Base-by-base conservation (phyloP, 352 stramenopile genomes). In the Globisporangium splendens region DNA sequence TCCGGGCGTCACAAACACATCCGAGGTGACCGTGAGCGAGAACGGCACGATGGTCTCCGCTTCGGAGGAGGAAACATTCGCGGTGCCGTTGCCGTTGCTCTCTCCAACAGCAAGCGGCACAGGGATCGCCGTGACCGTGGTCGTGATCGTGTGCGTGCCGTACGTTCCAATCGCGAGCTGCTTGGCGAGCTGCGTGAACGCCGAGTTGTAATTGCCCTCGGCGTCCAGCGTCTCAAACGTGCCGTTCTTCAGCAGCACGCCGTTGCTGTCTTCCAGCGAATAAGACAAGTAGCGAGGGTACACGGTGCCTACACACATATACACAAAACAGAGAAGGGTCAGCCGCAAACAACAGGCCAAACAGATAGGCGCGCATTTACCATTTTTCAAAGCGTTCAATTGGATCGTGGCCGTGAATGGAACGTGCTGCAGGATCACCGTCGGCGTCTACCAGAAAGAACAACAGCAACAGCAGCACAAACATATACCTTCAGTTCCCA, bases 351-450 rank as follows among this genome's bases (percentile, higher is more conserved):
- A 59, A 24, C 2, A 35, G 21, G 53, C 31, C 31, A 33, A 49
- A 43, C 13, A 31, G 46, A 44, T 8, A 47, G 13, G 46, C 20
- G 7, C 14, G 11, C 5, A 35, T 59, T 41, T 22, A 88, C 83
- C 83, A 60, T 93, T 93, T 66, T 88, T 89, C 50, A 91, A 74
- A 59, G 83, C 72, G 3, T 70, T 72, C 13, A 93, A 63, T 54
- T 85, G 56, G 50, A 93, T 88, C 24, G 73, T 81, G 41, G 70
- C 79, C 11, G 77, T 61, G 38, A 93, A 93, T 31, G 74, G 58
- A 54, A 93, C 82, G 48, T 88, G 70, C 48, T 81, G 69, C 39
- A 93, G 64, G 49, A 93, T 87, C 53, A 93, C 83, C 17, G 57
- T 85, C 33, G 83, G 83, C 15, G 69, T 86, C 70, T 88, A 51